phyloP scores from a whole-genome alignment of 2,329 filamentous ascomycete species.

The Arthrobotrys megalospora region DNA sequence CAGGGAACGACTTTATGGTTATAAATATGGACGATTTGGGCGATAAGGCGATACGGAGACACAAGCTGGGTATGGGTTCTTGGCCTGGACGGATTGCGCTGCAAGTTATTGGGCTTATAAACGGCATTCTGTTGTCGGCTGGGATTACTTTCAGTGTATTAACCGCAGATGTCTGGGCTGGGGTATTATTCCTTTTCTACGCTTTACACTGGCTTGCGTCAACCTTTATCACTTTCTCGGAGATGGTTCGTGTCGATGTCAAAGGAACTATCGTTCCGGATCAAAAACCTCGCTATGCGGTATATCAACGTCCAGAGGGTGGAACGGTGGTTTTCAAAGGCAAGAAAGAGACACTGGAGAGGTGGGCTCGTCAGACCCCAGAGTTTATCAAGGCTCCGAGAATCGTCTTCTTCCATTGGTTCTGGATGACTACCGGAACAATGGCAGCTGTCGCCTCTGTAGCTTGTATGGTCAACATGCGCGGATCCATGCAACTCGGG shows the following conservation, averaged over 20 bases:
- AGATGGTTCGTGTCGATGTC: slow-evolving; percentile 63
- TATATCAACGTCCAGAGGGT: slow-evolving; percentile 65
- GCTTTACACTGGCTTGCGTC: slow-evolving; percentile 65
- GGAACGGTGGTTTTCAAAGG: slow-evolving; percentile 66
- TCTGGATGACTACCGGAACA: slow-evolving; percentile 65
- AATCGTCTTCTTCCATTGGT: slow-evolving; percentile 64
- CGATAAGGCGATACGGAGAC: slow-evolving; percentile 21
- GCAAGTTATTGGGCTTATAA: slow-evolving; percentile 63
- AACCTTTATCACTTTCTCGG: slow-evolving; percentile 63
- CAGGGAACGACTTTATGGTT: slow-evolving; percentile 65
- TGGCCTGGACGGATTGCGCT: slow-evolving; percentile 61
- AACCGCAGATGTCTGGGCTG: slow-evolving; percentile 65
- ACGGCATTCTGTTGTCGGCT: slow-evolving; percentile 63
- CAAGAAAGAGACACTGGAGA: slow-evolving; percentile 64
- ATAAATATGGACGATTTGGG: slow-evolving; percentile 63
- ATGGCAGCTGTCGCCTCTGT: slow-evolving; percentile 65
- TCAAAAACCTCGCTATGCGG: slow-evolving; percentile 63
- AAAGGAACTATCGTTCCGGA: slow-evolving; percentile 60
- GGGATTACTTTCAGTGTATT: slow-evolving; percentile 64
- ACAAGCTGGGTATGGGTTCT: slow-evolving; percentile 41
- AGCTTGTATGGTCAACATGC: slow-evolving; percentile 67
- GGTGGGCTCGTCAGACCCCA: slow-evolving; percentile 65
- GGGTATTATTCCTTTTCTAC: slow-evolving; percentile 65
- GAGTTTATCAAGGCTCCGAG: slow-evolving; percentile 63
- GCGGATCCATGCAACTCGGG: slow-evolving; percentile 65